phyloP scores from a whole-genome alignment of 176 grass and related monocot genomes.

The Echinochloa phyllopogon region DNA sequence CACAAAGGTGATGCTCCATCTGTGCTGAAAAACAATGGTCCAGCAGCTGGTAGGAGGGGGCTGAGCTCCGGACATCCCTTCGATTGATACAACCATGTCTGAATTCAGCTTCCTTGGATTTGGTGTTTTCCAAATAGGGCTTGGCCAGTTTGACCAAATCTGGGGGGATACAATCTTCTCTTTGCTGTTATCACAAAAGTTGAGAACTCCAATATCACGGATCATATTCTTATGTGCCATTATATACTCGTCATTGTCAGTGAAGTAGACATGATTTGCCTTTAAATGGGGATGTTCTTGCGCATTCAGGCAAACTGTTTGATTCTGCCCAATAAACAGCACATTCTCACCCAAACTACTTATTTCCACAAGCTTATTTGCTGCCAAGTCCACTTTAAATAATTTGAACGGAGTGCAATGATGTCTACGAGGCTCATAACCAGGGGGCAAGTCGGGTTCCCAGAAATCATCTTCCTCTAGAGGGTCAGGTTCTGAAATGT shows the following conservation, averaged over 20 bases:
- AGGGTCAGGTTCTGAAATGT: neutral
- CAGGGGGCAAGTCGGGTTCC: neutral
- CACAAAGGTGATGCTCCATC: neutral
- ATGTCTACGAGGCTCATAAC: neutral
- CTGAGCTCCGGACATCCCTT: neutral
- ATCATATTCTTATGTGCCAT: neutral
- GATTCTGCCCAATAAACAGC: constrained; percentile 15
- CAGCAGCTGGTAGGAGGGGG: neutral
- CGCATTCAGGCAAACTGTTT: neutral
- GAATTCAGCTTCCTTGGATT: neutral
- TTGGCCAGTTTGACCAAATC: constrained; percentile 29
- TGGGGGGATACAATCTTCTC: constrained; percentile 12
- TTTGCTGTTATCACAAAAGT: neutral
- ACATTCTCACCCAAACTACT: neutral
- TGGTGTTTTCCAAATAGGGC: neutral
- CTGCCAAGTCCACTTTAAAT: neutral
- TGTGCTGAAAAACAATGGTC: neutral
- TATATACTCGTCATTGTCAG: neutral
- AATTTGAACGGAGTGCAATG: neutral
- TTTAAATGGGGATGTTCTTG: neutral
- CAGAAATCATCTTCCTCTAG: neutral
- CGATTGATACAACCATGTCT: too few relatives aligned
- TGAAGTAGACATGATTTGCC: constrained; percentile 31
- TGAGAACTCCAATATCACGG: constrained; percentile 1
- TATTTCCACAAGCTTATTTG: constrained; percentile 7